A percentile compares a stretch with the other conserved stretches of the same genome.
These are phyloP conservation scores for Otatea glauca DNA, from an alignment of 176 grass and related monocot genomes.

Conservation along the genomic window DNA sequence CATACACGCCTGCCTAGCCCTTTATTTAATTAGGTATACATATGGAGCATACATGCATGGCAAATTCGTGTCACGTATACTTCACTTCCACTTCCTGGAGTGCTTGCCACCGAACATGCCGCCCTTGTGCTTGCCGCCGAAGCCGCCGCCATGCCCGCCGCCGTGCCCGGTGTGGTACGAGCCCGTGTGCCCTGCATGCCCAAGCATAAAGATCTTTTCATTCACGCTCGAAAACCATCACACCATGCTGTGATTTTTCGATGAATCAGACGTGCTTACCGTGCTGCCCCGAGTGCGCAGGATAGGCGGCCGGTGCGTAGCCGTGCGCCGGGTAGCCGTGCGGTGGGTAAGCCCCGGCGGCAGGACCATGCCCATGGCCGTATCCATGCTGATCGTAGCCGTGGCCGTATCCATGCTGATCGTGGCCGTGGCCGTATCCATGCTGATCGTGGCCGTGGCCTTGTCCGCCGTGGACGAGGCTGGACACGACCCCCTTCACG, in stretches of 20 bases:
- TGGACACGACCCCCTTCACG: constrained; percentile 51
- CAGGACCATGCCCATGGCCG: constrained; percentile 37
- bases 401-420: background rate
- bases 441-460: background rate
- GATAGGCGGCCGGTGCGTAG: constrained; percentile 46
- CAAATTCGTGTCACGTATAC: background rate
- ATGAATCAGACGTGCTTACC: constrained; percentile 3
- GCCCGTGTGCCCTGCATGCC: constrained; percentile 35
- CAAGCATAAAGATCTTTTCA: no score
- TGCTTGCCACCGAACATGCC: constrained; percentile 53
- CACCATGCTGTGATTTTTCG: no score
- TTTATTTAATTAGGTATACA: constrained; percentile 35
- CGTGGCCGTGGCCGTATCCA: background rate
- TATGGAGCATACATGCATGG: background rate
- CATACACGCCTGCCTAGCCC: background rate
- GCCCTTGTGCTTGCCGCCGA: constrained; percentile 59
- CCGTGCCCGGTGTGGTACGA: constrained; percentile 45
- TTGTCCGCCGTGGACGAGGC: constrained; percentile 37
- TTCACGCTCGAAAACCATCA: no score
- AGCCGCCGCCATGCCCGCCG: constrained; percentile 1
- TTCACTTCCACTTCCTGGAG: constrained; percentile 54
- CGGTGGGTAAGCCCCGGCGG: constrained; percentile 35
- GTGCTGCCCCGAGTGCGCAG: constrained; percentile 23
- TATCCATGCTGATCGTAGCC: background rate
- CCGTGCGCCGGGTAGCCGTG: constrained; percentile 33